Conservation (phyloP, 2,329 filamentous ascomycete species). For the Neocatenulostroma microsporum region DNA sequence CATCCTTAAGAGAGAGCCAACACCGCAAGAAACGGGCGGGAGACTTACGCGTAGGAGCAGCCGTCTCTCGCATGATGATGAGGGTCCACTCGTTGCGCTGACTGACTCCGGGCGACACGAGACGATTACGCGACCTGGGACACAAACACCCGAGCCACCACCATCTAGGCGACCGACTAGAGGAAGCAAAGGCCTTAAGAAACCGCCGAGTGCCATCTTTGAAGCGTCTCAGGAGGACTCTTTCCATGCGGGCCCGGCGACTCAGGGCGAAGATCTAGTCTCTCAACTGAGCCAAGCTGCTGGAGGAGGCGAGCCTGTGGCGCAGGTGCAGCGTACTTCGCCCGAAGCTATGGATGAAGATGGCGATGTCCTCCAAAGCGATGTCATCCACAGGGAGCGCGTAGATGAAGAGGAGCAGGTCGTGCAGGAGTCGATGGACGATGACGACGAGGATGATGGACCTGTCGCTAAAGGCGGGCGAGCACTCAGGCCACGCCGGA, state of each 20-base stretch:
- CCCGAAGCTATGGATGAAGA: slow-evolving; percentile 25
- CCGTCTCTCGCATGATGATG: slow-evolving; percentile 51
- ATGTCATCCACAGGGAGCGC: slow-evolving; percentile 23
- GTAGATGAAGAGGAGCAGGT: slow-evolving; percentile 38
- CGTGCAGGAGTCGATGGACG: slow-evolving; percentile 41
- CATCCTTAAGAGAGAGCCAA: slow-evolving; percentile 28
- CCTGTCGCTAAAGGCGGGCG: slow-evolving; percentile 43
- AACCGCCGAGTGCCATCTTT: slow-evolving; percentile 42
- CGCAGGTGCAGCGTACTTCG: slow-evolving; percentile 22
- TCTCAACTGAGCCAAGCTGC: slow-evolving; percentile 24
- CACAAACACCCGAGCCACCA: slow-evolving; percentile 42
- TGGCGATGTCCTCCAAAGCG: too few species aligned
- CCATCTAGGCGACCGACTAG: slow-evolving; percentile 34
- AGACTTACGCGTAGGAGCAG: slow-evolving; percentile 45
- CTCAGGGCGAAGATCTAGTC: slow-evolving; percentile 28
- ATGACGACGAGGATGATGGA: slow-evolving; percentile 51
- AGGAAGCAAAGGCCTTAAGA: slow-evolving; percentile 44
- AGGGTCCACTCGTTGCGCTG: slow-evolving; percentile 49
- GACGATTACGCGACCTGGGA: slow-evolving; percentile 47
- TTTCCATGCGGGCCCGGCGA: slow-evolving; percentile 29
- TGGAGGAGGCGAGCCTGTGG: slow-evolving; percentile 23
- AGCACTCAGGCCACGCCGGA: slow-evolving; percentile 23
- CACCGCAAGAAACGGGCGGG: slow-evolving; percentile 16
- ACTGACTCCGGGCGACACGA: slow-evolving; percentile 53
- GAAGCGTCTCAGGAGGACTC: slow-evolving; percentile 48